Evolutionary conservation across 495 filamentous ascomycete species (phyloP), one percentile per base, ranked within the genome.

Genomic region (Oleoguttula mirabilis): DNA sequence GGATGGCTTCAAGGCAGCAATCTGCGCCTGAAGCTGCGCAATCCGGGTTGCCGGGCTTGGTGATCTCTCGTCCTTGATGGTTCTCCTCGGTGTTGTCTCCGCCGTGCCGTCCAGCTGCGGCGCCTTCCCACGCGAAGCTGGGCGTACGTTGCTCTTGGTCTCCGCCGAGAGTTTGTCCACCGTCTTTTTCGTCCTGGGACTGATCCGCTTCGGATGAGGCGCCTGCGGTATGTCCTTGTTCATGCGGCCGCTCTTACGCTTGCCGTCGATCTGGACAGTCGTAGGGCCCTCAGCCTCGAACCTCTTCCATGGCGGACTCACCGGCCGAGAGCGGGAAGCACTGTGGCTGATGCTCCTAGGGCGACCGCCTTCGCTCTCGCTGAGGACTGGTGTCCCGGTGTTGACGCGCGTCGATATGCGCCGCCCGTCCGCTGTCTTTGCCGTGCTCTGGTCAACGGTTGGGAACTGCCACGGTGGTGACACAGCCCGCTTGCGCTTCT

Each of bases 291-390:
- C 84, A 20, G 76, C 82, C 33, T 82, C 78, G 38, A 81, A 67
- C 59, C 77, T 88, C 66, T 90, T 96, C 90, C 90, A 98, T 19
- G 90, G 90, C 43, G 90, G 90, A 22, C 90, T 95, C 40, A 60
- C 57, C 34, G 65, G 62, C 39, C 74, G 68, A 35, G 71, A 64
- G 20, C 39, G 43, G 3, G 25, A 11, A 15, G 25, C 23, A 3
- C 33, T 39, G 35, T 48, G 40, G 32, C 49, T 35, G 28, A 24
- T 11, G 25, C 45, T 41, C 17, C 34, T 11, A 1, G 12, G 11
- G 8, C 40, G 40, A 16, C 27, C 37, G 22, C 28, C 17, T 12
- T 53, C 50, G 22, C 27, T 41, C 22, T 41, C 47, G 21, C 31
- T 43, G 21, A 28, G 14, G 3, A 2, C 39, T 4, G 48, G 43